Conservation (phyloP, 805 yeast genomes). For the Suhomyces emberorum region DNA sequence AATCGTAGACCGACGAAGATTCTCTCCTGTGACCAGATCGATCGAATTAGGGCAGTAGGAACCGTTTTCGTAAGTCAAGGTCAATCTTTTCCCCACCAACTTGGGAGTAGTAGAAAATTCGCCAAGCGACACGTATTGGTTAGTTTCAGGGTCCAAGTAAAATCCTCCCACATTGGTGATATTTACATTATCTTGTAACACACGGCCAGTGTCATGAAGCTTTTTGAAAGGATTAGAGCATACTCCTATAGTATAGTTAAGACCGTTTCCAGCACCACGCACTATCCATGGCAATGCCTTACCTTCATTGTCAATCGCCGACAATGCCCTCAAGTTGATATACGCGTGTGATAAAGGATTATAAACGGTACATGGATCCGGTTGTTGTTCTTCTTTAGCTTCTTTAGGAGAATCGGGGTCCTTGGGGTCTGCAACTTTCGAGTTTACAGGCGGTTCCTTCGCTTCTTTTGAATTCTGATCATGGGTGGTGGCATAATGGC, state of each 20-base stretch:
- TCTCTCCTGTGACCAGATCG: constrained; percentile 41
- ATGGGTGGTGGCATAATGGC: constrained; percentile 3
- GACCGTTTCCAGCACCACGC: constrained; percentile 64
- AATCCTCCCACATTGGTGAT: constrained; percentile 41
- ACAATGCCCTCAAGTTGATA: constrained; percentile 50
- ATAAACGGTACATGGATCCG: constrained; percentile 38
- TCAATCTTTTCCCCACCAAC: constrained; percentile 68
- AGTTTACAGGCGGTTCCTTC: constrained; percentile 4
- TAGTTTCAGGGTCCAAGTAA: constrained; percentile 37
- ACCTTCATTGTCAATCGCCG: constrained; percentile 47
- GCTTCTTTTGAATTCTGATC: neutral
- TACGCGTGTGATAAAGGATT: constrained; percentile 44
- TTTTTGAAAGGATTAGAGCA: constrained; percentile 45
- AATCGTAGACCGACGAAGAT: constrained; percentile 57
- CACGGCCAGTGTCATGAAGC: constrained; percentile 38
- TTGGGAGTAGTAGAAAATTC: constrained; percentile 56
- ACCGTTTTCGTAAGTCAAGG: constrained; percentile 69
- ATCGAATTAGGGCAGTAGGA: constrained; percentile 47
- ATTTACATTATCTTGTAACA: constrained; percentile 40
- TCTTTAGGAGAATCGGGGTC: neutral
- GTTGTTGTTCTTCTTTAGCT: constrained; percentile 8
- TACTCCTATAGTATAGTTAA: constrained; percentile 63
- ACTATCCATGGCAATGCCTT: constrained; percentile 55
- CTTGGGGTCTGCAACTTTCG: neutral
- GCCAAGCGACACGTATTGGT: constrained; percentile 42